Base-by-base conservation (phyloP, 345 rosid species). In the Zanthoxylum bungeanum region DNA sequence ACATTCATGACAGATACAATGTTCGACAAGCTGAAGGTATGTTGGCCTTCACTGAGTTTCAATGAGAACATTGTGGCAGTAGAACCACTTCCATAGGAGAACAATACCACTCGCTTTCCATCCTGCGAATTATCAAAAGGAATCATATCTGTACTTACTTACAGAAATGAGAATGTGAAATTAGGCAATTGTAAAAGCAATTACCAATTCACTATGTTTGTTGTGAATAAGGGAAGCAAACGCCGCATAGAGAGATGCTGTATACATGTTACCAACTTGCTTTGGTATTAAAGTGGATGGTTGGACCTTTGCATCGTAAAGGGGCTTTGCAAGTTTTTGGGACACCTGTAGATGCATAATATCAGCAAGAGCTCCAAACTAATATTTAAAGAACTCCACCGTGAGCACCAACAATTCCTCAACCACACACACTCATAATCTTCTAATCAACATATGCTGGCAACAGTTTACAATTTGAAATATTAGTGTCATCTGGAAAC, bases 251-350 rank as follows among this genome's bases (percentile, higher is more conserved):
- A 96, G 74, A 73, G 99, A 96, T 73, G 99, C 99, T 0, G 99
- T 96, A 81, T 96, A 93, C 98, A 91, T 96, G 87, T 96, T 96
- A 72, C 99, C 99, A n/a, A 91, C 97, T 93, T 91, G 89, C 72
- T 96, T 96, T 30, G 99, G 99, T 60, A 96, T 36, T 85, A 93
- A 80, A 72, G 97, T 91, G 49, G 97, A 80, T 11, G 98, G 95
- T 76, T 88, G 93, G 73, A 93, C 97, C 88, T 88, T 96, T 22
- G 81, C 72, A 61, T 89, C 95, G 53, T 89, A 96, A n/a, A 91
- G 81, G 39, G 97, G 84, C 89, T 96, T 96, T 11, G 99, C 88
- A 63, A 84, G 82, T 81, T 91, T 96, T 76, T 96, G 99, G 60
- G 99, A 89, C 44, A 83, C 86, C 98, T 96, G 81, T 57, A 81